These are phyloP conservation scores for Phoma sp. DNA, from an alignment of 2,329 filamentous ascomycete species.

Conservation along the genomic window DNA sequence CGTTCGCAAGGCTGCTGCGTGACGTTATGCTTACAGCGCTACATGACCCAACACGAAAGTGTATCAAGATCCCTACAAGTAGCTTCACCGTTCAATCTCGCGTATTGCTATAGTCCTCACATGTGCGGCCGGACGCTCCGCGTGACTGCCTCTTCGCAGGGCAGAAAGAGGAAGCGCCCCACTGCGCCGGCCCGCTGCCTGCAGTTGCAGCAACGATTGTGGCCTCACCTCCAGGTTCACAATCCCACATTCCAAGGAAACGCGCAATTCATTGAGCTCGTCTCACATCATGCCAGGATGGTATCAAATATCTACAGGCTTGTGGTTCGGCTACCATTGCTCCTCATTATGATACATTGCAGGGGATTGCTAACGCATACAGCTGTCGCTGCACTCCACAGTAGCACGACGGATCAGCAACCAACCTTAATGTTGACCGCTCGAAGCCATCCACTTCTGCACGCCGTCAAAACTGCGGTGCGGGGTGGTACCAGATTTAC, in stretches of 20 bases:
- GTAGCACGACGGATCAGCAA: constrained; percentile 9
- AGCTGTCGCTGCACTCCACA: constrained; percentile 10
- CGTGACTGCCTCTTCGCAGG: constrained; percentile 18
- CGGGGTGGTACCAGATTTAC: constrained; percentile 10
- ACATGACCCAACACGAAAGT: constrained; percentile 16
- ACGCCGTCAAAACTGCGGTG: constrained; percentile 1
- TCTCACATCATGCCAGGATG: neutral
- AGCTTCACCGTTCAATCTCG: constrained; percentile 12
- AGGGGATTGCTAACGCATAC: constrained; percentile 1
- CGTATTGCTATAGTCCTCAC: constrained; percentile 1
- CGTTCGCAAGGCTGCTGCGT: constrained; percentile 20
- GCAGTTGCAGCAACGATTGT: constrained; percentile 17
- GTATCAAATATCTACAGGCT: neutral
- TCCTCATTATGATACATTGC: neutral
- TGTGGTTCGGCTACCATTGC: neutral
- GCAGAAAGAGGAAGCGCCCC: constrained; percentile 4
- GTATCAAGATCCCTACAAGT: constrained; percentile 16
- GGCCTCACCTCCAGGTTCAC: constrained; percentile 8
- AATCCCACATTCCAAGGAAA: neutral
- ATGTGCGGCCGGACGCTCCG: neutral
- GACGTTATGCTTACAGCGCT: constrained; percentile 14
- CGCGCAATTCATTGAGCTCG: neutral
- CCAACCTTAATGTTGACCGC: constrained; percentile 4
- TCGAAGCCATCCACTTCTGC: constrained; percentile 1
- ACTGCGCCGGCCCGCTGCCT: constrained; percentile 17